Percentiles rank a stretch among this genome's conserved stretches.
Conservation (phyloP, 345 rosid species). For the Brassica incana region DNA sequence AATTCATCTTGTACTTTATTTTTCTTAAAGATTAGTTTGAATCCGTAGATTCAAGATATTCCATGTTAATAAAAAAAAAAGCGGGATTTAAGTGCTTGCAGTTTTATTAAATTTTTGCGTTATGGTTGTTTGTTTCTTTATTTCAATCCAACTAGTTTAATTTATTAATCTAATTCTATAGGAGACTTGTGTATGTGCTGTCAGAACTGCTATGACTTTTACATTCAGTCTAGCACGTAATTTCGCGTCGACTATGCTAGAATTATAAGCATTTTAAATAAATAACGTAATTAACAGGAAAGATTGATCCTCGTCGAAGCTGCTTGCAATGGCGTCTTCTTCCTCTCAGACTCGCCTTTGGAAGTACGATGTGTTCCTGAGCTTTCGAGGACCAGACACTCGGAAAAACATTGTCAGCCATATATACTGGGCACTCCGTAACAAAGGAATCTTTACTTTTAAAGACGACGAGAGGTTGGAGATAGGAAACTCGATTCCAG, state of each 20-base stretch:
- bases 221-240: not conserved
- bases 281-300: not conserved
- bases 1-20: no score
- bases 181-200: no score
- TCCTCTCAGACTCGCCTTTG: not conserved
- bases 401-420: not conserved
- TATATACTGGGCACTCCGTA: not conserved
- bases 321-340: not conserved
- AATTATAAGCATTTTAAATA: not conserved
- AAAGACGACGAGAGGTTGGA: not conserved
- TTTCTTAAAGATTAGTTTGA: no score
- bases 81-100: no score
- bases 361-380: not conserved
- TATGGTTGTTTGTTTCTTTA: no score
- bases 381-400: not conserved
- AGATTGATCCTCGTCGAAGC: not conserved
- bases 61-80: no score
- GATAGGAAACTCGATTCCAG: not conserved
- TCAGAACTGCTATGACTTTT: no score
- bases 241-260: not conserved
- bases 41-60: no score
- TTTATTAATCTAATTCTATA: no score
- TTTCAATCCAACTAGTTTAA: no score
- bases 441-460: not conserved
- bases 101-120: no score